Evolutionary conservation across 2,329 filamentous ascomycete genomes (phyloP).

Genomic region (Colletotrichum destructivum): DNA sequence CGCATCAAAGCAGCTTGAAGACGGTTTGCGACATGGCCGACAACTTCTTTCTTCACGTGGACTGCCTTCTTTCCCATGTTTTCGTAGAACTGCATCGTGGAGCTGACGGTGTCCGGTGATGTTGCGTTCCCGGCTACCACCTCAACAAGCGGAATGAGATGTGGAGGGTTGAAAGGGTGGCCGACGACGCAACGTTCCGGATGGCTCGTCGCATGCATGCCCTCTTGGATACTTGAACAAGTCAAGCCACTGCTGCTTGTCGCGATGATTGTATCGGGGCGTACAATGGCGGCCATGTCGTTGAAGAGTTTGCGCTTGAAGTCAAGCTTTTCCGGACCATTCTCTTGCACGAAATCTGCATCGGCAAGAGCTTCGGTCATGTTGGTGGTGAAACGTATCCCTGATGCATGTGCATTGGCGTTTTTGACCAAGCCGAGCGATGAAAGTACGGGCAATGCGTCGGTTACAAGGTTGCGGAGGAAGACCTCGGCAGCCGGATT

Average conservation of each 20-base stretch:
- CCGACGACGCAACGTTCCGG: conserved; percentile 58
- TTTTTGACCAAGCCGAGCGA: conserved; percentile 19
- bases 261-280: conserved; percentile 55
- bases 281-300: conserved; percentile 50
- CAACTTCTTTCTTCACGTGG: conserved; percentile 56
- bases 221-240: conserved; percentile 53
- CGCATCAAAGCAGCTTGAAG: conserved; percentile 51
- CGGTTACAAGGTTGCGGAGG: conserved; percentile 43
- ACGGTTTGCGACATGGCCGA: conserved; percentile 61
- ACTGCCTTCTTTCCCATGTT: conserved; percentile 57
- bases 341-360: conserved; percentile 56
- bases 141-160: conserved; percentile 63
- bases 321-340: conserved; percentile 57
- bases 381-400: conserved; percentile 30
- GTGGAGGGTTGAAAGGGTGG: conserved; percentile 65
- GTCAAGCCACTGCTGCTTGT: conserved; percentile 47
- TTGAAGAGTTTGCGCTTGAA: conserved; percentile 56
- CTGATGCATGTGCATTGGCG: background rate
- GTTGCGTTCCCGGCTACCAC: conserved; percentile 57
- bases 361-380: conserved; percentile 35
- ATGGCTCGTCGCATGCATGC: conserved; percentile 21
- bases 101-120: conserved; percentile 42
- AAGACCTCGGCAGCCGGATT: conserved; percentile 52
- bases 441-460: conserved; percentile 31
- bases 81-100: conserved; percentile 56